phyloP scores from a whole-genome alignment of 148 eudicot genomes.

The Camellia lanceoleosa region DNA sequence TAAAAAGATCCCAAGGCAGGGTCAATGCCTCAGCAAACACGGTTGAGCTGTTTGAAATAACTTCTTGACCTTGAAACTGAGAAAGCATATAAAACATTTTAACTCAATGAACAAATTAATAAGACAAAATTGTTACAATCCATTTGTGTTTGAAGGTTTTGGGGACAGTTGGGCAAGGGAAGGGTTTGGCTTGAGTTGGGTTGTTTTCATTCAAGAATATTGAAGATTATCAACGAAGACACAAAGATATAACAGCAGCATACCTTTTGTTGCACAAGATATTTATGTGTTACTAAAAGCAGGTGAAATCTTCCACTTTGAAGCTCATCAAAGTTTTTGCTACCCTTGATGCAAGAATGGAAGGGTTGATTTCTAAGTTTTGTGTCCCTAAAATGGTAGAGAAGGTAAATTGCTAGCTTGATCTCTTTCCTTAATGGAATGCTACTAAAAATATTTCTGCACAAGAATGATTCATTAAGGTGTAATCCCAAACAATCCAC shows the following conservation, averaged over 20 bases:
- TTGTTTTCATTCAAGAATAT: not conserved
- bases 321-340: constrained; percentile 33
- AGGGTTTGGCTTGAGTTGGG: not conserved
- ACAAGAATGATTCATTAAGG: constrained; percentile 45
- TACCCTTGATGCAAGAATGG: constrained; percentile 20
- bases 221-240: not conserved
- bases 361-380: constrained; percentile 24
- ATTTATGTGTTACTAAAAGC: constrained; percentile 61
- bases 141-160: not conserved
- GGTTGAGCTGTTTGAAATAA: constrained; percentile 34
- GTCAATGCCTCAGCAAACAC: constrained; percentile 68
- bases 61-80: constrained; percentile 54
- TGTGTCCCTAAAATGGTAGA: constrained; percentile 37
- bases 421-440: constrained; percentile 25
- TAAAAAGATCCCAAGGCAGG: constrained; percentile 68
- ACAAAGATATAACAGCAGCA: constrained; percentile 15
- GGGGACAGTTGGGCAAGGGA: not conserved
- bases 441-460: constrained; percentile 49
- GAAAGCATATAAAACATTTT: constrained; percentile 17
- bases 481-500: constrained; percentile 31
- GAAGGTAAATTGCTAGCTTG: constrained; percentile 41
- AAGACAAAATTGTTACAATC: not conserved
- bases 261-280: constrained; percentile 66
- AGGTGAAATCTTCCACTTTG: constrained; percentile 69
- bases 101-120: not conserved